Conservation (phyloP, 2,329 filamentous ascomycete genomes). For the Colletotrichum phormii region DNA sequence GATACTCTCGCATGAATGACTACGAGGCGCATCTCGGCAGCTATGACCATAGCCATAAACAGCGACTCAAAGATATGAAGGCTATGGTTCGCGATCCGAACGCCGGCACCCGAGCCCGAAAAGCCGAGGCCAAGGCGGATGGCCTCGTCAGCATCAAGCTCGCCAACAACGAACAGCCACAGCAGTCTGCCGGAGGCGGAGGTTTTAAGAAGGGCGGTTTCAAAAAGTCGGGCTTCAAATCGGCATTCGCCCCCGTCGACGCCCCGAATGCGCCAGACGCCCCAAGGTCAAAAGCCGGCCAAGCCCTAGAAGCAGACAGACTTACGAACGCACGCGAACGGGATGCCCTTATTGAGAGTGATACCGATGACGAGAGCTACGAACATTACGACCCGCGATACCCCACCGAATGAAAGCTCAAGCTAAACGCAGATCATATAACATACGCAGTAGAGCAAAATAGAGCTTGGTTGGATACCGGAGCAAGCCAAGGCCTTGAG, state of each 20-base stretch:
- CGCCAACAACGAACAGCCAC: conserved; percentile 49
- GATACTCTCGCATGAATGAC: conserved; percentile 94
- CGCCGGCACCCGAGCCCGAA: conserved; percentile 73
- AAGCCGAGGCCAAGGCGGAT: conserved; percentile 77
- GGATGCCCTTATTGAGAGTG: conserved; percentile 60
- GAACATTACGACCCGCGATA: conserved; percentile 72
- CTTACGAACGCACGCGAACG: conserved; percentile 19
- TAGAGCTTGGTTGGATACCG: not conserved
- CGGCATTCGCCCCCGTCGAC: conserved; percentile 73
- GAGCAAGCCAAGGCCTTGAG: not conserved
- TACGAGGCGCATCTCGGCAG: conserved; percentile 94
- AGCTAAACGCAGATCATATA: not conserved
- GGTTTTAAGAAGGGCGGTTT: conserved; percentile 78
- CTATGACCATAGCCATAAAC: conserved; percentile 96
- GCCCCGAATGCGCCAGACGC: conserved; percentile 42
- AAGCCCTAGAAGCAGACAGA: conserved; percentile 40
- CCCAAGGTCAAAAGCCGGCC: conserved; percentile 20
- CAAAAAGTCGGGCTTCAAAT: conserved; percentile 87
- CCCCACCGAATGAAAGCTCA: conserved; percentile 66
- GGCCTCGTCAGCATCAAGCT: conserved; percentile 77
- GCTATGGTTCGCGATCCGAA: conserved; percentile 80
- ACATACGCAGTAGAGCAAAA: not conserved
- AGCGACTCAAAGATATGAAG: conserved; percentile 89
- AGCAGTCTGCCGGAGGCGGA: conserved; percentile 43
- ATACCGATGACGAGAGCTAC: conserved; percentile 78